Evolutionary conservation across 2,329 filamentous ascomycete genomes (phyloP), one percentile per base, ranked within the genome.

Genomic region (Trichoderma endophyticum): DNA sequence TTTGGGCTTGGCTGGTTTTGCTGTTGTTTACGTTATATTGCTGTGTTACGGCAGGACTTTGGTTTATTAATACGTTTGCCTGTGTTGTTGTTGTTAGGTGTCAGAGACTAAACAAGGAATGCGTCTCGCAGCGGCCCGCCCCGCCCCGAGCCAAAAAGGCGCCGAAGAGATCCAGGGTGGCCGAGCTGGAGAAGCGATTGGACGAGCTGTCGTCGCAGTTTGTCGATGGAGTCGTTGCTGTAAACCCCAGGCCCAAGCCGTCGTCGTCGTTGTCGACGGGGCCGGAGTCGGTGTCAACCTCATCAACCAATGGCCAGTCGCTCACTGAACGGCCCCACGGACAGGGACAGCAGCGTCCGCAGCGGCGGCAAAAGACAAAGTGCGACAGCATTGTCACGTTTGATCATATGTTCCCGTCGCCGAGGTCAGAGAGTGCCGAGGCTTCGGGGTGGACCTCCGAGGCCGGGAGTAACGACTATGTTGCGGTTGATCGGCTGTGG

Each of bases 171-270:
- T 86, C 84, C 21, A 80, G 85, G 61, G 85, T 87, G 54, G 82
- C 85, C 21, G 85, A 86, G 77, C 80, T 87, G 12, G 85, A 87
- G 77, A 84, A 83, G 76, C 81, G 85, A 1, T 80, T 87, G 1
- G 82, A 86, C 72, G 84, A 86, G 76, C 79, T 87, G 70, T 85
- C 84, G 3, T 83, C 83, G 1, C 83, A 84, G 64, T 80, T 86
- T 56, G 80, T 82, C 30, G 76, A 76, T 11, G 75, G 71, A 39
- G 66, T 72, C 26, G 56, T 71, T 32, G 69, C 65, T 3, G 63
- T 34, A 24, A 21, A 63, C 4, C 30, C 59, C 18, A 18, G 24
- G 18, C 54, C 68, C 9, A 30, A 14, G 39, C 59, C 7, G 36
- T 15, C 36, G 36, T 39, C 36, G 36, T 39, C 36, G 36, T 39